phyloP scores from a whole-genome alignment of 2,329 filamentous ascomycete genomes.

The Tolypocladium cylindrosporum region DNA sequence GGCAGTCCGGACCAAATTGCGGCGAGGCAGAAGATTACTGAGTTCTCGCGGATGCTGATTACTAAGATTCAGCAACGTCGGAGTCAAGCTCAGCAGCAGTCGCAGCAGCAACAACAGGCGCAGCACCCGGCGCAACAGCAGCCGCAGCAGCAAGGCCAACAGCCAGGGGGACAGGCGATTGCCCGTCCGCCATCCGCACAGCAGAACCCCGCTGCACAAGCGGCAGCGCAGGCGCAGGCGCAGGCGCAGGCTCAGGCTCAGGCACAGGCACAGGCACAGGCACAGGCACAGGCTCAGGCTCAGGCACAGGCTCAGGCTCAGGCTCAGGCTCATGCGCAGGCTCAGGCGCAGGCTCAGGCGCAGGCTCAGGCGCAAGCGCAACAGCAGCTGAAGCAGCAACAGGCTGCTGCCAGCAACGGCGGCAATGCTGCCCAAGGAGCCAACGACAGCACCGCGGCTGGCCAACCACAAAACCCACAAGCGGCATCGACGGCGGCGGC shows the following conservation, averaged over 20 bases:
- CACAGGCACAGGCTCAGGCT: constrained; percentile 7
- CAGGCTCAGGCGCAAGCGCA: constrained; percentile 6
- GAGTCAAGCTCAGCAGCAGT: constrained; percentile 22
- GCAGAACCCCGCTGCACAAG: constrained; percentile 6
- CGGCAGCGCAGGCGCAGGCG: background rate
- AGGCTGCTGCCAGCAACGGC: background rate
- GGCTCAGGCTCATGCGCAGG: constrained; percentile 9
- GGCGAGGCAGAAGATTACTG: constrained; percentile 47
- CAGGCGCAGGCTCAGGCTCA: background rate
- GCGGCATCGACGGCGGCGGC: background rate
- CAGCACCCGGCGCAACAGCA: constrained; percentile 5
- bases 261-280: constrained; percentile 4
- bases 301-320: constrained; percentile 1
- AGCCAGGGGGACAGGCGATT: background rate
- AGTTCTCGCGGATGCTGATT: constrained; percentile 49
- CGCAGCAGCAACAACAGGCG: constrained; percentile 9
- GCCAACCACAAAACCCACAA: constrained; percentile 10
- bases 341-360: constrained; percentile 8
- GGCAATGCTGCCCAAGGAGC: background rate
- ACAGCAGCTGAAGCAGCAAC: constrained; percentile 1
- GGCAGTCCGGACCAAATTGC: constrained; percentile 38
- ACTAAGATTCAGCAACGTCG: constrained; percentile 37
- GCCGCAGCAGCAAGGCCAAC: constrained; percentile 2
- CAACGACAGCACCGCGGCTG: constrained; percentile 2
- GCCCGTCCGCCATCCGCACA: constrained; percentile 1